Conservation (phyloP, 768 basidiomycete genomes). For the Russula emetica region DNA sequence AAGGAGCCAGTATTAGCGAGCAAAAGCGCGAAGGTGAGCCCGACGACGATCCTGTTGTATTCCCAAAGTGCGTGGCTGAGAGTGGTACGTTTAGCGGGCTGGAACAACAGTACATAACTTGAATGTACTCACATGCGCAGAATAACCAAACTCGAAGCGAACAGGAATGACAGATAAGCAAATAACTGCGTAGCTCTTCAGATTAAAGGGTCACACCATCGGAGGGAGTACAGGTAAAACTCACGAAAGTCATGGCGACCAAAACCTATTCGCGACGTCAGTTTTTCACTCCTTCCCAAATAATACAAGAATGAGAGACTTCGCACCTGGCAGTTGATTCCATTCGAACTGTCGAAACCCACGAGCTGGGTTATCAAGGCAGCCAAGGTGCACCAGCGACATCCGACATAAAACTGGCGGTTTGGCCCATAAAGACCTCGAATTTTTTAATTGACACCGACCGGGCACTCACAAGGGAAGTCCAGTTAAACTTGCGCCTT, state of each 20-base stretch:
- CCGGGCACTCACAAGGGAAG: conserved; percentile 1
- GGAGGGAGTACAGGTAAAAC: neutral
- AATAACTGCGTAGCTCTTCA: neutral
- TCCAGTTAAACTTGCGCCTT: neutral
- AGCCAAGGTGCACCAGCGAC: conserved; percentile 7
- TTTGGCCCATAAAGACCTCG: neutral
- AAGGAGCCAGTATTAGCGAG: neutral
- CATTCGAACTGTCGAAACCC: neutral
- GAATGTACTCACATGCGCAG: conserved; percentile 17
- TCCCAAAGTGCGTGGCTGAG: conserved; percentile 14
- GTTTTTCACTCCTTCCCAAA: neutral
- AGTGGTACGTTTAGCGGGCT: neutral
- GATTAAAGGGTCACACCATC: neutral
- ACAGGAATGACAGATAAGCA: conserved; percentile 1
- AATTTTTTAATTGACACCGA: neutral
- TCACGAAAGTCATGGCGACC: conserved; percentile 4
- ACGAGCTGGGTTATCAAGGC: neutral
- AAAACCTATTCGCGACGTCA: neutral
- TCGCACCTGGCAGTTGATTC: conserved; percentile 13
- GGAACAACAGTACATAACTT: neutral
- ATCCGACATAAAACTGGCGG: conserved; percentile 14
- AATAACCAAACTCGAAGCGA: conserved; percentile 18
- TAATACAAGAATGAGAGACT: neutral
- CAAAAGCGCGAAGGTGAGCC: neutral
- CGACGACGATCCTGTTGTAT: conserved; percentile 1